Conservation (phyloP, 208 protist genomes). For the Trypanosoma scelopori region DNA sequence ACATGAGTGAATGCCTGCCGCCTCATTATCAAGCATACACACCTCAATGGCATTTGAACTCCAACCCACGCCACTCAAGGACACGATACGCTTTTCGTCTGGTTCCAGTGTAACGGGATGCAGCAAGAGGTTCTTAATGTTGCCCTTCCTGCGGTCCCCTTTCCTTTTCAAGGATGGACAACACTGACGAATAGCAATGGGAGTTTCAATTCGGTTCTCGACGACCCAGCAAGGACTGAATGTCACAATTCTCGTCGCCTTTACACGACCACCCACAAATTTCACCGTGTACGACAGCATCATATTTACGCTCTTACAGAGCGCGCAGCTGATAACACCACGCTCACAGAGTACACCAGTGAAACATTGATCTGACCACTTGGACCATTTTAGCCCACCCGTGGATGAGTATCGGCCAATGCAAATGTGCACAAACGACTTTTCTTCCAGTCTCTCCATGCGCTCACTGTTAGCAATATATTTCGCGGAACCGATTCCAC, state of each 20-base stretch:
- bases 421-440: conserved; percentile 34
- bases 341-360: conserved; percentile 27
- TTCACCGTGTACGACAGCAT: conserved; percentile 64
- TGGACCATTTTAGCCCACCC: conserved; percentile 36
- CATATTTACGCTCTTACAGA: conserved; percentile 20
- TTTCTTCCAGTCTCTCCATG: conserved; percentile 32
- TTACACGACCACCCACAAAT: conserved; percentile 31
- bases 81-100: conserved; percentile 19
- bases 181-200: conserved; percentile 22
- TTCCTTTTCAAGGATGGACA: background rate
- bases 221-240: conserved; percentile 73
- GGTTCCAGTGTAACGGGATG: background rate
- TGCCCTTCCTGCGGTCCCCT: no score
- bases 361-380: conserved; percentile 41
- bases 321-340: conserved; percentile 24
- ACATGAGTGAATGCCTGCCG: conserved; percentile 24
- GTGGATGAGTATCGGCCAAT: conserved; percentile 24
- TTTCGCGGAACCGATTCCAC: background rate
- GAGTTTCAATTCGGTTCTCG: conserved; percentile 36
- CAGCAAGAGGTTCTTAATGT: background rate
- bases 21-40: conserved; percentile 20
- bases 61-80: conserved; percentile 3
- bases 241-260: conserved; percentile 52
- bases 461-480: conserved; percentile 49
- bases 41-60: conserved; percentile 26